Conservation (phyloP, 352 stramenopile genomes). For the Globisporangium camurandrum region DNA sequence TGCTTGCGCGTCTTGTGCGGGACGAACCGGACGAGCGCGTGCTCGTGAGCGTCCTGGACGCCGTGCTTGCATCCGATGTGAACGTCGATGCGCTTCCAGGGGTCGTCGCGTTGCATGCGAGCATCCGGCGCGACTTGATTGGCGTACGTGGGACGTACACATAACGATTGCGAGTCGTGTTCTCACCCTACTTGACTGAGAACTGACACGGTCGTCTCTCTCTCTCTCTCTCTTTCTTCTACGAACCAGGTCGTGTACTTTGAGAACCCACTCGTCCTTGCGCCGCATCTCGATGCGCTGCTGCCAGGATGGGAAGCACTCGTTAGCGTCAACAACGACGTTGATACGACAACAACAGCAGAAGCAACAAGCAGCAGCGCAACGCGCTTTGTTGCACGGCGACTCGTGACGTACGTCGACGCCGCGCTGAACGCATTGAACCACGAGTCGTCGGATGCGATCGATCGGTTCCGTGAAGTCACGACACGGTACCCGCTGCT, state of each 20-base stretch:
- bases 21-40: slow-evolving; percentile 19
- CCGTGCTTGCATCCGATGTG: slow-evolving; percentile 29
- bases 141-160: slow-evolving; percentile 29
- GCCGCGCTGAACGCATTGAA: slow-evolving; percentile 37
- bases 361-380: not conserved
- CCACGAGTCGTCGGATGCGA: slow-evolving; percentile 29
- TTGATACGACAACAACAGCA: not conserved
- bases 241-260: slow-evolving; percentile 66
- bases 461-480: slow-evolving; percentile 60
- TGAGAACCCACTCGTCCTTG: slow-evolving; percentile 37
- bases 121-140: slow-evolving; percentile 31
- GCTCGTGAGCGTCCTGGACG: slow-evolving; percentile 36
- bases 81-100: slow-evolving; percentile 20
- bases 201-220: slow-evolving; percentile 5
- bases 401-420: slow-evolving; percentile 33
- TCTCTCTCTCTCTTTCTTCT: not conserved
- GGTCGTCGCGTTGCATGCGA: slow-evolving; percentile 10
- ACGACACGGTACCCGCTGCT: slow-evolving; percentile 45
- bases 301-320: slow-evolving; percentile 54
- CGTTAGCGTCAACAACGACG: slow-evolving; percentile 16
- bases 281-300: slow-evolving; percentile 35
- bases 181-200: not conserved
- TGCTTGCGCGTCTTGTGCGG: slow-evolving; percentile 17
- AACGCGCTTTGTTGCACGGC: slow-evolving; percentile 13
- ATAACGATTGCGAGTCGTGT: not conserved